These are phyloP conservation scores for Aspergillus niger DNA, from an alignment of 2,329 filamentous ascomycete species.

Conservation along the genomic window DNA sequence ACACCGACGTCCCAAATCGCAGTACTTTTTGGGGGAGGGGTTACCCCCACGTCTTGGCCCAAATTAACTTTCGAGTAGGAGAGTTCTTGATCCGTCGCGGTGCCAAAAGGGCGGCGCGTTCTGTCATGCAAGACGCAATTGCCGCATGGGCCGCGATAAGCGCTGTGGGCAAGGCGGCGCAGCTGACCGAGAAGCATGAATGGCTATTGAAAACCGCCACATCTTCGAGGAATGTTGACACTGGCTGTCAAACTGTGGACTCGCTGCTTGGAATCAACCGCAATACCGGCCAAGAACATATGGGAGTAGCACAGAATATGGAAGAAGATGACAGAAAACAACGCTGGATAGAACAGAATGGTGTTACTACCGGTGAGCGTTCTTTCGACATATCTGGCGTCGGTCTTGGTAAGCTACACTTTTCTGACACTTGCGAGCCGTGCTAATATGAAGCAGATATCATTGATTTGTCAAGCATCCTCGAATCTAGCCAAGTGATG, in stretches of 20 bases:
- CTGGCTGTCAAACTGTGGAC: conserved; percentile 58
- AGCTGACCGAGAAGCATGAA: conserved; percentile 61
- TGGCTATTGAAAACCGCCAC: conserved; percentile 60
- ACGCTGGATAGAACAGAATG: conserved; percentile 47
- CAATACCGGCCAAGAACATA: conserved; percentile 34
- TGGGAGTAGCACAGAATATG: conserved; percentile 32
- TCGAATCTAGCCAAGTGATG: conserved; percentile 66
- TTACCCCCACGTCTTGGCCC: neutral
- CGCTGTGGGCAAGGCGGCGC: conserved; percentile 60
- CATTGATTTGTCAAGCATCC: conserved; percentile 64
- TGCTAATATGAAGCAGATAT: conserved; percentile 57
- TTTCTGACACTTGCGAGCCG: neutral
- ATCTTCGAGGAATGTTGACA: conserved; percentile 55
- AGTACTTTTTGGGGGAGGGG: no score
- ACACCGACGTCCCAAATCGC: neutral
- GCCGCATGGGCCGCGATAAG: conserved; percentile 61
- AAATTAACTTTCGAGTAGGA: conserved; percentile 24
- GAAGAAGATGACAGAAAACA: conserved; percentile 45
- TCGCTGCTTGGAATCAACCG: conserved; percentile 48
- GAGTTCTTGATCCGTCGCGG: conserved; percentile 61
- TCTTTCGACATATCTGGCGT: conserved; percentile 46
- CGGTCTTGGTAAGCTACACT: conserved; percentile 36
- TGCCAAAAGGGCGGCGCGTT: conserved; percentile 60
- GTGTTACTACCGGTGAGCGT: conserved; percentile 39
- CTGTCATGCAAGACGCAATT: conserved; percentile 60